Base-by-base conservation (phyloP, 179 eudicot species). In the Silene vulgaris region DNA sequence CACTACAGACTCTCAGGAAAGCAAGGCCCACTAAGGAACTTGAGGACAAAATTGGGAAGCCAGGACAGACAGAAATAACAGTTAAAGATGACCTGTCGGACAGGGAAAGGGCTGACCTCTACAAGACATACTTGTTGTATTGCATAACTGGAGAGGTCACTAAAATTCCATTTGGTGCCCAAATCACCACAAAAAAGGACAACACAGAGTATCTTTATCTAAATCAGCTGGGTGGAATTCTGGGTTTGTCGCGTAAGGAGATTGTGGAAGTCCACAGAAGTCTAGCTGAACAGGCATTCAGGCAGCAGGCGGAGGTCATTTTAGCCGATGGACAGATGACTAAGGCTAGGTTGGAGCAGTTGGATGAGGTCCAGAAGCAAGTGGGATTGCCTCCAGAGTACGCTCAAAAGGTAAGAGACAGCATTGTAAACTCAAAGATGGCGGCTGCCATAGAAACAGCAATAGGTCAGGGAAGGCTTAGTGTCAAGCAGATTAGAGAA, bases 281-380 rank as follows among this genome's bases (percentile, higher is more conserved):
- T 83, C 77, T 91, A 66, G 99, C 99, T 19, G 99, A 96, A 80
- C 86, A 89, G 76, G 88, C 93, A 69, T 96, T 93, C 82, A 88
- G 83, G 83, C 83, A 89, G 75, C 83, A 93, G 74, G 99, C 99
- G 23, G 97, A 93, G 91, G 96, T 86, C 73, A 88, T 96, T 78
- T 83, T 96, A 80, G 98, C 97, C 3, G 97, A 96, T 76, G 98
- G 98, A 16, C 92, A 89, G 69, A 72, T 96, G 81, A 91, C 97
- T 20, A 86, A 93, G 80, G 88, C 84, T 43, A 85, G 84, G 80
- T 77, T 96, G 71, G 90, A 87, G 83, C 91, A 89, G 80, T 82
- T 96, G 20, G 82, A 90, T 73, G 87, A 93, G 82, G 77, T 92
- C 82, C 97, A 88, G 89, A 85, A 88, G 82, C 82, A 89, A 79